phyloP scores from a whole-genome alignment of 2,329 filamentous ascomycete species.

The Seiridium cupressi region DNA sequence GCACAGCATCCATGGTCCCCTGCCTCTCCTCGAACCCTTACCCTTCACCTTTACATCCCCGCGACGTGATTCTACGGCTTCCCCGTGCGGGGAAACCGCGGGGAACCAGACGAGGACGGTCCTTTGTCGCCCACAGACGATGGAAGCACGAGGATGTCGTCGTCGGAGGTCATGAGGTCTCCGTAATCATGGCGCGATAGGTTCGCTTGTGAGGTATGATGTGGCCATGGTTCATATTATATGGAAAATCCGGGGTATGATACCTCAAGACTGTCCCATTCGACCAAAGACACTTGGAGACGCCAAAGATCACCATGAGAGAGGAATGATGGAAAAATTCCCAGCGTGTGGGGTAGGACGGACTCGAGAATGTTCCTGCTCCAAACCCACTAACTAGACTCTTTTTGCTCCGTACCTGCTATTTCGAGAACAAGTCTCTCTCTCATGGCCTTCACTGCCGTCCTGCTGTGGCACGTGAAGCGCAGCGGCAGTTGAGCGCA shows the following conservation, averaged over 20 bases:
- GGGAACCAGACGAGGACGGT: background rate
- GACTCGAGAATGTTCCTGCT: background rate
- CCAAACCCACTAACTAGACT: background rate
- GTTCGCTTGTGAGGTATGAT: background rate
- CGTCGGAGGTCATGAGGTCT: conserved; percentile 1
- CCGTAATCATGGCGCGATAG: background rate
- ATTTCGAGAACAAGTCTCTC: background rate
- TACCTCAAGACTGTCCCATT: background rate
- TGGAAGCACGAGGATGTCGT: background rate
- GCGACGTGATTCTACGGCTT: background rate
- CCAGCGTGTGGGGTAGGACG: background rate
- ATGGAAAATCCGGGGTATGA: background rate
- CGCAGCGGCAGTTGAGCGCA: background rate
- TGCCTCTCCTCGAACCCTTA: background rate
- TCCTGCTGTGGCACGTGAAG: background rate
- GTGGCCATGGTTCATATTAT: background rate
- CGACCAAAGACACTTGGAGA: background rate
- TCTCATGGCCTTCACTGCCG: background rate
- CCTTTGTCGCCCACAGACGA: no score
- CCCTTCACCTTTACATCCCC: background rate
- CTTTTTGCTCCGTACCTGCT: background rate
- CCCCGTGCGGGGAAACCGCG: conserved; percentile 3
- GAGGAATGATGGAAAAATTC: background rate
- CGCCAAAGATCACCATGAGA: background rate
- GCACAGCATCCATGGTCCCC: background rate